Evolutionary conservation across 495 filamentous ascomycete species (phyloP), one percentile per base, ranked within the genome.

Genomic region (Darksidea phi): DNA sequence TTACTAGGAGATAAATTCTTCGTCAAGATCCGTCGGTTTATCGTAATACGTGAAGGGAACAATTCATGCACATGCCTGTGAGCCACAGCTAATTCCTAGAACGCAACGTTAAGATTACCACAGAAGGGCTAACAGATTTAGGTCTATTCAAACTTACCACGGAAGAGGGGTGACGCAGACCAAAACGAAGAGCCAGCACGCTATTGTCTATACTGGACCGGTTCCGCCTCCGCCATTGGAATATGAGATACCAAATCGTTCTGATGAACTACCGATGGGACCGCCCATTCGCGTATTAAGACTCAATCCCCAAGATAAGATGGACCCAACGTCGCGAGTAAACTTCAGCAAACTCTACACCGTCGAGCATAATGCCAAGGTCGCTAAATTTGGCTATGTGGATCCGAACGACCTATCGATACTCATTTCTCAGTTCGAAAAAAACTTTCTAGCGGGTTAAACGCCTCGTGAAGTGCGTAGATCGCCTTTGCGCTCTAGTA

Each of bases 321-420:
- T 63, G 21, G 46, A 58, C 26, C 53, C 54, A 1, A 71, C 74
- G 69, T 79, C 77, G 1, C 67, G 76, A 11, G 28, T 79, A 13
- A 78, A 79, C 48, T 79, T 77, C 49, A 71, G 66, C 21, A 80
- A 80, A 41, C 53, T 74, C 3, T 74, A 79, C 62, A 76, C 78
- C 0, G 75, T 80, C 11, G 76, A 81, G 61, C 76, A 79, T 51
- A 79, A 80, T 46, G 62, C 77, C 11, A 78, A 77, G 48, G 76
- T 80, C 5, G 59, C 70, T 5, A 53, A 71, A 0, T 72, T 78
- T 37, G 79, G 78, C 23, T 11, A 60, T 2, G 57, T 60, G 17
- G 55, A 48, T 17, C 5, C 1, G 26, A 21, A 34, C 21, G 26
- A 58, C 21, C 26, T 38, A 21, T 49, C 26, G 43, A 58, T 49